Conservation (phyloP, 495 filamentous ascomycete genomes). For the Bathelium albidoporum region DNA sequence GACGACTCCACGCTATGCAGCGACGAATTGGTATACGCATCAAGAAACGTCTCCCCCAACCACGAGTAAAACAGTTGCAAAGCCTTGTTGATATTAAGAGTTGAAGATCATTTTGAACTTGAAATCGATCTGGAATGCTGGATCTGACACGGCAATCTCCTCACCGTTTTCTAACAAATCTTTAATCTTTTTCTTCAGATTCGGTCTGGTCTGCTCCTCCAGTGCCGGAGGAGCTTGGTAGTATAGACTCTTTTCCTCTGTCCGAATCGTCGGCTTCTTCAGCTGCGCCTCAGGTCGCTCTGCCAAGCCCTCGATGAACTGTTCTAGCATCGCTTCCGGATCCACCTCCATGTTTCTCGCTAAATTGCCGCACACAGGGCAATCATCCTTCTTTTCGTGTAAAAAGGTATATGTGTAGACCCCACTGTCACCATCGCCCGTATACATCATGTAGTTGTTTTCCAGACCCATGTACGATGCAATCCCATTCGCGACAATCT, state of each 20-base stretch:
- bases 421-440: constrained; percentile 85
- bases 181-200: constrained; percentile 64
- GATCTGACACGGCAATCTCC: constrained; percentile 73
- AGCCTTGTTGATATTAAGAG: not conserved
- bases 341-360: constrained; percentile 64
- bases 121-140: constrained; percentile 51
- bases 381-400: constrained; percentile 83
- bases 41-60: not conserved
- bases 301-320: constrained; percentile 77
- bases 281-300: constrained; percentile 64
- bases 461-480: constrained; percentile 57
- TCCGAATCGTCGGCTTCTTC: constrained; percentile 78
- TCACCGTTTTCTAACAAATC: constrained; percentile 57
- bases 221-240: constrained; percentile 73
- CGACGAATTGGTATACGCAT: not conserved
- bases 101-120: constrained; percentile 53
- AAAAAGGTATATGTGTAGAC: constrained; percentile 96
- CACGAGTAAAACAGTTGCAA: not conserved
- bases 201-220: constrained; percentile 68
- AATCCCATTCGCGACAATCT: constrained; percentile 64
- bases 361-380: constrained; percentile 82
- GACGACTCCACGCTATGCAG: not conserved
- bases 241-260: constrained; percentile 74
- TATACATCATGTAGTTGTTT: constrained; percentile 99
- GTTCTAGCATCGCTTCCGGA: constrained; percentile 60